Evolutionary conservation across 768 basidiomycete genomes (phyloP).

Genomic region (Xerocomus spinulosus): DNA sequence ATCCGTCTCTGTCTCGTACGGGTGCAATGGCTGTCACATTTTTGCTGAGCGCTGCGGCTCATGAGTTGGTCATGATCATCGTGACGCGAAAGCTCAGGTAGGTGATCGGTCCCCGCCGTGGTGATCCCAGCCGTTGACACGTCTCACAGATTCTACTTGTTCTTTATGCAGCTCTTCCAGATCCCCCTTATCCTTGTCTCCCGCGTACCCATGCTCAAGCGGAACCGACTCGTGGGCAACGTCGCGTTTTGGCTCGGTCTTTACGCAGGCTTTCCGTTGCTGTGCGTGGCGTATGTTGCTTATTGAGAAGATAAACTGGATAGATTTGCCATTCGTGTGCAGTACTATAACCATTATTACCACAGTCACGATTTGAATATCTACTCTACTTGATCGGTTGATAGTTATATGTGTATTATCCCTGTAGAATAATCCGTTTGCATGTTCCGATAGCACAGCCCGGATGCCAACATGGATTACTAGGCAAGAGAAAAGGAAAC

Average conservation of each 20-base stretch:
- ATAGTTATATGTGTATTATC: neutral
- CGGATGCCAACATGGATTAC: no score
- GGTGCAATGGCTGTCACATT: conserved; percentile 94
- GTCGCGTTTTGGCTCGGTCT: conserved; percentile 93
- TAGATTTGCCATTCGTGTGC: neutral
- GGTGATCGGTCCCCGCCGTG: conserved; percentile 17
- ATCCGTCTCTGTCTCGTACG: conserved; percentile 61
- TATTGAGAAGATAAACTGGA: conserved; percentile 37
- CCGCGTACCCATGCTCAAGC: conserved; percentile 68
- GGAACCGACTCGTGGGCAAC: conserved; percentile 78
- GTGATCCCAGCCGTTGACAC: neutral
- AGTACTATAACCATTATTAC: neutral
- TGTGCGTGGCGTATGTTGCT: conserved; percentile 73
- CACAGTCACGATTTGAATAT: neutral
- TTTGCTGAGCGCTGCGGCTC: conserved; percentile 80
- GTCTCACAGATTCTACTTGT: conserved; percentile 70
- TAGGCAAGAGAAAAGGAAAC: no score
- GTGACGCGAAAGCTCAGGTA: conserved; percentile 90
- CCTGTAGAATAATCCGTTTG: no score
- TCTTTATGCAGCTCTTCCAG: conserved; percentile 80
- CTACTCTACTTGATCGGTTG: neutral
- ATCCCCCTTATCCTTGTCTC: conserved; percentile 86
- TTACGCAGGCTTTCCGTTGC: conserved; percentile 86
- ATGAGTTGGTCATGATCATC: conserved; percentile 95
- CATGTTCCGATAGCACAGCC: no score